Conservation (phyloP, 148 eudicot species). For the Chenopodium album region DNA sequence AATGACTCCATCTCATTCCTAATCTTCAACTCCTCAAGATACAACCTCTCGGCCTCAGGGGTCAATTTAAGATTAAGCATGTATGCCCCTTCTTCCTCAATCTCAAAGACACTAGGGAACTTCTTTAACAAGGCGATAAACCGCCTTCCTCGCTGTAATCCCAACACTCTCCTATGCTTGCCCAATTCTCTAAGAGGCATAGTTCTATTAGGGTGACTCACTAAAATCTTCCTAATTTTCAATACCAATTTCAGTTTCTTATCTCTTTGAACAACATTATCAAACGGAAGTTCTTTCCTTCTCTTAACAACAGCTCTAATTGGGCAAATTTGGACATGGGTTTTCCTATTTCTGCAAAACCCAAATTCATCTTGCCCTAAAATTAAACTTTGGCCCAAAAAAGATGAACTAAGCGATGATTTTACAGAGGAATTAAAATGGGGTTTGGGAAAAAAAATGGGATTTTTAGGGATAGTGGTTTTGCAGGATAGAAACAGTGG, state of each 20-base stretch:
- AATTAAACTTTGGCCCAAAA: constrained; percentile 48
- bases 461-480: constrained; percentile 23
- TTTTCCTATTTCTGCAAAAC: constrained; percentile 36
- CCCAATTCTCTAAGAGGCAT: constrained; percentile 86
- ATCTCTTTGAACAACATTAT: constrained; percentile 90
- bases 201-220: constrained; percentile 62
- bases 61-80: constrained; percentile 73
- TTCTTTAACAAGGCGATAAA: constrained; percentile 82
- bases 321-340: constrained; percentile 43
- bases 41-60: constrained; percentile 91
- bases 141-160: constrained; percentile 57
- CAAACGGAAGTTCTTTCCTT: constrained; percentile 86
- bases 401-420: constrained; percentile 46
- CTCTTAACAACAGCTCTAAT: constrained; percentile 80
- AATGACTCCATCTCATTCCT: constrained; percentile 90
- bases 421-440: constrained; percentile 24
- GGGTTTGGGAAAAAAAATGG: constrained; percentile 26
- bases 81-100: constrained; percentile 88
- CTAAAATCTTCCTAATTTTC: constrained; percentile 74
- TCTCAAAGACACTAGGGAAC: constrained; percentile 86
- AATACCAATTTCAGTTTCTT: constrained; percentile 87
- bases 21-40: constrained; percentile 82
- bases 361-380: constrained; percentile 30
- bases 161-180: constrained; percentile 63
- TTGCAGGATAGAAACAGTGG: constrained; percentile 55